Conservation (phyloP, 495 filamentous ascomycete genomes). For the Aspergillus carlsbadensis region DNA sequence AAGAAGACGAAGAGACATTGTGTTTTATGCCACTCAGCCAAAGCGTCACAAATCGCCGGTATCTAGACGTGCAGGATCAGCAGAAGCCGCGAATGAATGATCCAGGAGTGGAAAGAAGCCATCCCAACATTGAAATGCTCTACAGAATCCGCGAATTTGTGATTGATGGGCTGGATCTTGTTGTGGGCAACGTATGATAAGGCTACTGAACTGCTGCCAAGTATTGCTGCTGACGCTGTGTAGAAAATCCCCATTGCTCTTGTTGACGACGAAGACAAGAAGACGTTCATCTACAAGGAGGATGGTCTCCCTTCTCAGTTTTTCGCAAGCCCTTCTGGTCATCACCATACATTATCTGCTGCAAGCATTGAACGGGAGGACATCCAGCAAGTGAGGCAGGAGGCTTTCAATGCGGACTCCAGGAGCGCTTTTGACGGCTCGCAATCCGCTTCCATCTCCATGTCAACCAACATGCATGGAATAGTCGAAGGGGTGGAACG, state of each 20-base stretch:
- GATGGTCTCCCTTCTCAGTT: conserved; percentile 52
- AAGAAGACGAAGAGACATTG: conserved; percentile 74
- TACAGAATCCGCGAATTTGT: conserved; percentile 67
- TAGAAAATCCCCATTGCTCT: conserved; percentile 48
- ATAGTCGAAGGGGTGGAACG: conserved; percentile 63
- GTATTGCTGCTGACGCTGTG: conserved; percentile 4
- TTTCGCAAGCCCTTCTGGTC: conserved; percentile 42
- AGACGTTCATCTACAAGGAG: conserved; percentile 57
- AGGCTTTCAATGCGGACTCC: conserved; percentile 32
- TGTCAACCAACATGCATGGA: conserved; percentile 52
- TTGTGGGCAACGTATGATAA: conserved; percentile 48
- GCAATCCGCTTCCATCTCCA: conserved; percentile 46
- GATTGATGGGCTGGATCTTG: conserved; percentile 60
- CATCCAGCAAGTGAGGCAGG: conserved; percentile 34
- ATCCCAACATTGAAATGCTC: conserved; percentile 70
- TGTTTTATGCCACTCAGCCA: conserved; percentile 68
- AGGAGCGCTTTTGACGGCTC: conserved; percentile 43
- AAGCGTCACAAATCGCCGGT: conserved; percentile 48
- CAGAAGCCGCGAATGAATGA: conserved; percentile 58
- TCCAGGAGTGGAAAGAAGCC: conserved; percentile 52
- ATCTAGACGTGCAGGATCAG: conserved; percentile 39
- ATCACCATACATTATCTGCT: conserved; percentile 37
- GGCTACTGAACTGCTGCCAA: not conserved
- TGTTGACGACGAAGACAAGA: conserved; percentile 46
- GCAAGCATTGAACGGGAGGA: conserved; percentile 46